These are phyloP conservation scores for Leccinum holopus DNA, from an alignment of 1,284 basidiomycete genomes.

Conservation along the genomic window DNA sequence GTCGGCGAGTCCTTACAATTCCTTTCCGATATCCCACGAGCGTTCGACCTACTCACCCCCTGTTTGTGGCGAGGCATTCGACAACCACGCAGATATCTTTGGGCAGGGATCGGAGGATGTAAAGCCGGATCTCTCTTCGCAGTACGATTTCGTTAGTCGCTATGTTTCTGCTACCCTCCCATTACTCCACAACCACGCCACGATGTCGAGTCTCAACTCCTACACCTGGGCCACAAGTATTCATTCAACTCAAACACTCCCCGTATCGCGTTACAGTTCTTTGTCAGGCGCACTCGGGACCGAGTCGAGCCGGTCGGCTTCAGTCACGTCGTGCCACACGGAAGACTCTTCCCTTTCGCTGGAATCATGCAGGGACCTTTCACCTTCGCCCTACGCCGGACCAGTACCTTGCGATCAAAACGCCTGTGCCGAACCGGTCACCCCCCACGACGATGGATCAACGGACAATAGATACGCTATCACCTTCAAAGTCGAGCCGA, in stretches of 20 bases:
- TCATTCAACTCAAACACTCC: background rate
- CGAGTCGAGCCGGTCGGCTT: background rate
- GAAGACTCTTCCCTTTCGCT: background rate
- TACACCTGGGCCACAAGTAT: background rate
- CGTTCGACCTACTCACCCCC: background rate
- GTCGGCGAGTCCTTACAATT: background rate
- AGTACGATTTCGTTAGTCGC: background rate
- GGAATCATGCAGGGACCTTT: background rate
- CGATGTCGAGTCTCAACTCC: background rate
- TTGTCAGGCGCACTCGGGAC: background rate
- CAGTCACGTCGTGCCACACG: background rate
- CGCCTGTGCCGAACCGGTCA: background rate
- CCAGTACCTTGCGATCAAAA: background rate
- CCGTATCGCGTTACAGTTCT: background rate
- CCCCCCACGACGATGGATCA: background rate
- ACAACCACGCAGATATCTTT: background rate
- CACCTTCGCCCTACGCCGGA: background rate
- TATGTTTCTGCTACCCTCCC: background rate
- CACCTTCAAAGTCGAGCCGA: background rate
- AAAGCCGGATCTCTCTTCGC: background rate
- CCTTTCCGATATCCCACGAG: background rate
- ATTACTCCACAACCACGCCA: background rate
- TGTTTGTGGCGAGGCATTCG: background rate
- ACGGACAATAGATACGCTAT: background rate
- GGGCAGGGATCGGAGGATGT: background rate